A percentile compares a stretch with the other conserved stretches of the same genome.
Conservation (phyloP, 2,329 filamentous ascomycete species). For the Sclerotinia subarctica region DNA sequence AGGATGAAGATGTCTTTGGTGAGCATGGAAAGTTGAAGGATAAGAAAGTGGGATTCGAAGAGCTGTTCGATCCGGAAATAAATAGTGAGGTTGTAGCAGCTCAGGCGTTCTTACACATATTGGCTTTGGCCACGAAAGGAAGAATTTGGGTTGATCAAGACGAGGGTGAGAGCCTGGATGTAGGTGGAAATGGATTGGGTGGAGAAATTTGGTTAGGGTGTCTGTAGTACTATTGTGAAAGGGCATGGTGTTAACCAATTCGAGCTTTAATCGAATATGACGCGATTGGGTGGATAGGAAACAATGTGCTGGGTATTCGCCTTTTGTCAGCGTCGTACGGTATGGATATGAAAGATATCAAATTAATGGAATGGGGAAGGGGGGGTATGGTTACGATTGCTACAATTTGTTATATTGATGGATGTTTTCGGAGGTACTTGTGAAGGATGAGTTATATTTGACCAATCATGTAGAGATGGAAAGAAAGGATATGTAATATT, state of each 20-base stretch:
- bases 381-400: not conserved
- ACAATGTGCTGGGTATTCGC: not conserved
- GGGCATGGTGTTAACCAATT: not conserved
- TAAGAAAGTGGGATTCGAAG: slow-evolving; percentile 63
- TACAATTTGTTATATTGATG: not conserved
- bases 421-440: not conserved
- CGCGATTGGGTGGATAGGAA: not conserved
- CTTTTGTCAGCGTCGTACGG: not conserved
- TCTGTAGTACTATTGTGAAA: not conserved
- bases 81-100: slow-evolving; percentile 60
- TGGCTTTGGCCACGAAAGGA: slow-evolving; percentile 66
- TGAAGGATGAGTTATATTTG: not conserved
- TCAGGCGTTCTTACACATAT: slow-evolving; percentile 72
- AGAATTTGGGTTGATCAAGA: slow-evolving; percentile 60
- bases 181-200: slow-evolving; percentile 7
- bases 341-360: not conserved
- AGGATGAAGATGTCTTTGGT: slow-evolving; percentile 22
- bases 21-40: slow-evolving; percentile 12
- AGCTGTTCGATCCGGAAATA: slow-evolving; percentile 59
- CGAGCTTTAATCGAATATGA: not conserved
- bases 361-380: not conserved
- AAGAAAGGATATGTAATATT: not conserved
- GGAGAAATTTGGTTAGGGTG: slow-evolving; percentile 17
- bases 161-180: slow-evolving; percentile 11
- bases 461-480: not conserved